Evolutionary conservation across 2,329 filamentous ascomycete species (phyloP), one percentile per base, ranked within the genome.

Genomic region (Dactylellina parvicollis): DNA sequence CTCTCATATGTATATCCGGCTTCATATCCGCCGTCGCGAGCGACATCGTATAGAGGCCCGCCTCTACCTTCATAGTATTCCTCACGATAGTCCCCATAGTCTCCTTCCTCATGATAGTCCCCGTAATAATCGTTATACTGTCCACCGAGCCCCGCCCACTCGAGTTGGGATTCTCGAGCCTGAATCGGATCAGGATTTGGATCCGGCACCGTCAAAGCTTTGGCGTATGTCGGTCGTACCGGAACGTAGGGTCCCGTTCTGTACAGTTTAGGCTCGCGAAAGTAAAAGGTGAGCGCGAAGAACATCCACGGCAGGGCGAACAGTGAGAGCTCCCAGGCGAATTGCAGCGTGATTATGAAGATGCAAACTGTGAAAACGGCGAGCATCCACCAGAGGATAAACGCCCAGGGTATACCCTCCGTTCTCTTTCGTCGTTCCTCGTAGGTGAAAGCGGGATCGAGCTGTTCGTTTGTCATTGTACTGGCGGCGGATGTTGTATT

Each of bases 261-360:
- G 16, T 61, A 55, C 14, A 32, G 12, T 1, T 30, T 54, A 12
- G 50, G 24, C 20, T 62, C 67, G 34, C 67, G 67, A 32, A 72
- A 65, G 12, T 24, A 54, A 34, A 40, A 72, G 8, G 30, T 36
- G 2, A 72, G 20, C 8, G 28, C 32, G 46, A 72, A 72, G 10
- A 72, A 26, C 10, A 61, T 42, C 67, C 67, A 72, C 5, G 67
- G 67, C 18, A 72, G 28, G 2, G 67, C 50, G 36, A 72, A 64
- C 5, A 59, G n/a, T 0, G 67, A 72, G 28, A 65, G 44, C 36
- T 72, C 44, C 67, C 67, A 72, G 24, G 67, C 59, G 24, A 72
- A 72, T n/a, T 59, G 22, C 16, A 72, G 4, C 8, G 59, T 42
- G 44, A 72, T n/a, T 26, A 72, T 64, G 28, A 72, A 57, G 42